A percentile compares a stretch with the other conserved stretches of the same genome.
Evolutionary conservation across 1,284 basidiomycete genomes (phyloP).

Genomic region (Stereum hirsutum): DNA sequence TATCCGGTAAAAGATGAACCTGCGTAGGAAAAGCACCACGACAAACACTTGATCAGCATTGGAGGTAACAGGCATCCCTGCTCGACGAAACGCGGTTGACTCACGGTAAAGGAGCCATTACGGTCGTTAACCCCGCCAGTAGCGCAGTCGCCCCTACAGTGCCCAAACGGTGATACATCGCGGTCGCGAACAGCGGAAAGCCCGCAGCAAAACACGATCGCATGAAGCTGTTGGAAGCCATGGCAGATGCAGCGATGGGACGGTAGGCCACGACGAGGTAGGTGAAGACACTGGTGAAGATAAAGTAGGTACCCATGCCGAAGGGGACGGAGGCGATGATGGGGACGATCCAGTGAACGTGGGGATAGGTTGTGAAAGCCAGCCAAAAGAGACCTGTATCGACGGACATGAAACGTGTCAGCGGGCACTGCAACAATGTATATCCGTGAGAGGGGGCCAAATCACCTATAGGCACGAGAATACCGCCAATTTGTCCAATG

Average conservation of each 20-base stretch:
- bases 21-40: constrained; percentile 7
- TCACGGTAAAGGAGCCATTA: constrained; percentile 67
- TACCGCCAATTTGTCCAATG: constrained; percentile 59
- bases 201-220: constrained; percentile 60
- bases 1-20: constrained; percentile 30
- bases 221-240: constrained; percentile 67
- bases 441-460: constrained; percentile 5
- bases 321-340: constrained; percentile 59
- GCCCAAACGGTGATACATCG: constrained; percentile 52
- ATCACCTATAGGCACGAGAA: constrained; percentile 54
- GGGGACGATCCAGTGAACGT: constrained; percentile 66
- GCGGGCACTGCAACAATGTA: background rate
- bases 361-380: constrained; percentile 61
- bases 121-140: constrained; percentile 60
- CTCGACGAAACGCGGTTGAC: constrained; percentile 18
- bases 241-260: constrained; percentile 69
- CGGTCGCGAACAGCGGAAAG: constrained; percentile 61
- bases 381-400: constrained; percentile 56
- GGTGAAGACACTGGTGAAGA: constrained; percentile 64
- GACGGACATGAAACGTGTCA: background rate
- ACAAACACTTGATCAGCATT: background rate
- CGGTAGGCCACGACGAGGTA: constrained; percentile 67
- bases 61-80: background rate
- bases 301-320: constrained; percentile 47
- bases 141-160: constrained; percentile 71